Evolutionary conservation across 2,329 filamentous ascomycete genomes (phyloP), one percentile per base, ranked within the genome.

Genomic region (Fusarium sp.): DNA sequence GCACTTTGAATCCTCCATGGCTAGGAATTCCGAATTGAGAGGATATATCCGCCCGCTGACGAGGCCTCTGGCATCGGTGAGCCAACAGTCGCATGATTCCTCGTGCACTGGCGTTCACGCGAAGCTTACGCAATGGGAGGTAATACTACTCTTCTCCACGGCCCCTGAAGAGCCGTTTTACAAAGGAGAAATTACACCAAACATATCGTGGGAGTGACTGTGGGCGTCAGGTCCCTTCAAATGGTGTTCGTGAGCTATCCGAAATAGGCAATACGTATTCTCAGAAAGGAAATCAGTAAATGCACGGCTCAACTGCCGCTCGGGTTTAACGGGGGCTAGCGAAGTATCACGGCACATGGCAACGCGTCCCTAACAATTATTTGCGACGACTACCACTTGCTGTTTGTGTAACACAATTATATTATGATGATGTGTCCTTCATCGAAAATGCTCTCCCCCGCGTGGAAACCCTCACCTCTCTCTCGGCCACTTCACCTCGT

Each of bases 221-320:
- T 40, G 6, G 51, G 11, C 24, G 49, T 63, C 10, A 42, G 31
- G n/a, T 38, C 42, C 20, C 33, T 35, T 62, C 22, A 6, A 24
- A 35, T 22, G 24, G 20, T 33, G 6, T 63, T 40, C 55, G 49
- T 35, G 56, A 60, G 8, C 11, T 10, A 31, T 64, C 74, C 64
- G 16, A 31, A 74, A 70, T 58, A 56, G 74, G 75, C 58, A 76
- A 75, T 69, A 62, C 75, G 75, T 77, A 35, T 76, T 57, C 72
- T 69, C 33, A 77, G 62, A 69, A 31, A 20, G 76, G 72, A 73
- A 77, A 74, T 66, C 63, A 77, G 77, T 79, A 66, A 74, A 77
- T 74, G 77, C 73, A 68, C 29, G 44, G 65, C 53, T 69, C 33
- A 67, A 49, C 29, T 36, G 38, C 59, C 35, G 31, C 36, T 20